Percentiles rank a stretch among this genome's conserved stretches.
Evolutionary conservation across 495 filamentous ascomycete genomes (phyloP).

Genomic region (Neurospora cerealis): DNA sequence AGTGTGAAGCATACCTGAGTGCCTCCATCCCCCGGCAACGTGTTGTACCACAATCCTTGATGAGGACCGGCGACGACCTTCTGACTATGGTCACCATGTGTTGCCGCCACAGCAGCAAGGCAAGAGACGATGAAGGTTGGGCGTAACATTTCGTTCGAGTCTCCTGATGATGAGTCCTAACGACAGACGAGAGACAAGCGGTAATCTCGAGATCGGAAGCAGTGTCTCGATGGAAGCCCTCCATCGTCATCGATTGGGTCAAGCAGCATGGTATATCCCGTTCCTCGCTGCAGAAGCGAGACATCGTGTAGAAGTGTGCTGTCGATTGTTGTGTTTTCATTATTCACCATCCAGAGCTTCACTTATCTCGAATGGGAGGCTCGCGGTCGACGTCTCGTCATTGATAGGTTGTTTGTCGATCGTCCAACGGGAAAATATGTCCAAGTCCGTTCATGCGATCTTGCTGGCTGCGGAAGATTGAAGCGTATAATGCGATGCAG

Average conservation of each 20-base stretch:
- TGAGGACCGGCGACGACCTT: constrained; percentile 37
- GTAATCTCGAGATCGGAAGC: not conserved
- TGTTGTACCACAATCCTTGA: constrained; percentile 44
- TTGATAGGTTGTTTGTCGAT: not conserved
- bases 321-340: not conserved
- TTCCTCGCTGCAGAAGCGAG: not conserved
- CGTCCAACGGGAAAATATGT: not conserved
- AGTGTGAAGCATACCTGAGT: constrained; percentile 34
- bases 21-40: constrained; percentile 45
- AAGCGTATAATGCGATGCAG: not conserved
- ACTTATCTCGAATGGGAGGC: not conserved
- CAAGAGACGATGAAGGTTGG: constrained; percentile 14
- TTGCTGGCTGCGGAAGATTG: not conserved
- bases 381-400: not conserved
- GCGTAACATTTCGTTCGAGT: constrained; percentile 12
- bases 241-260: not conserved
- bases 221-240: not conserved
- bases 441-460: not conserved
- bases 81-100: constrained; percentile 28
- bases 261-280: not conserved
- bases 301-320: not conserved
- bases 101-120: constrained; percentile 15
- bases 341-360: not conserved
- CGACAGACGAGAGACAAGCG: not conserved
- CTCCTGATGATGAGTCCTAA: not conserved